Conservation (phyloP, 2,329 filamentous ascomycete genomes). For the Cordyceps militaris region DNA sequence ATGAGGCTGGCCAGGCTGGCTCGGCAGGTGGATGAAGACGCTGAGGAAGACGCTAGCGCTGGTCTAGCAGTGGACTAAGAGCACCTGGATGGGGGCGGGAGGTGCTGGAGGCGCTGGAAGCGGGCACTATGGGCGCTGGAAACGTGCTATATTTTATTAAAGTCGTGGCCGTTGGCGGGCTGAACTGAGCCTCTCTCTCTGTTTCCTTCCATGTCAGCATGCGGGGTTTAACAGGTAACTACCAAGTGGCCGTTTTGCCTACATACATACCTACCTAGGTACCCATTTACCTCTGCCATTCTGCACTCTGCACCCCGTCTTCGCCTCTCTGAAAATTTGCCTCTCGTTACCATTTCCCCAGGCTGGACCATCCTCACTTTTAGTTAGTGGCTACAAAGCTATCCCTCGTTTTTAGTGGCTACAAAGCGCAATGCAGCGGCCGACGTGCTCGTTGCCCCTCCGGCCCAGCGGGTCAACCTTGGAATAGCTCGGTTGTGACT, state of each 20-base stretch:
- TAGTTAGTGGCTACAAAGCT: background rate
- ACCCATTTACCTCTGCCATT: background rate
- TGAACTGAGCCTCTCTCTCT: too few species aligned
- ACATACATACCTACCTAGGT: background rate
- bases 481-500: constrained; percentile 6
- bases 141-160: too few species aligned
- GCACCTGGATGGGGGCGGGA: background rate
- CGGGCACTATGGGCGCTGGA: too few species aligned
- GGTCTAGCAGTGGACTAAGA: too few species aligned
- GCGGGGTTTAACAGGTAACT: background rate
- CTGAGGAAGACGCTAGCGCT: background rate
- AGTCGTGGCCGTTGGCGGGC: too few species aligned
- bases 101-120: background rate
- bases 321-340: too few species aligned
- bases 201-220: too few species aligned
- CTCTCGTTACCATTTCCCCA: too few species aligned
- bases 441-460: background rate
- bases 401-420: background rate
- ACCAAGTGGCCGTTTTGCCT: too few species aligned
- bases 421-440: background rate
- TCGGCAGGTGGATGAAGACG: constrained; percentile 1
- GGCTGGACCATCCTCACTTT: background rate
- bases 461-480: background rate
- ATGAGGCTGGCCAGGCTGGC: constrained; percentile 3
- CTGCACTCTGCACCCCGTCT: too few species aligned